Evolutionary conservation across 495 filamentous ascomycete genomes (phyloP).

Genomic region (Bathelium albidoporum): DNA sequence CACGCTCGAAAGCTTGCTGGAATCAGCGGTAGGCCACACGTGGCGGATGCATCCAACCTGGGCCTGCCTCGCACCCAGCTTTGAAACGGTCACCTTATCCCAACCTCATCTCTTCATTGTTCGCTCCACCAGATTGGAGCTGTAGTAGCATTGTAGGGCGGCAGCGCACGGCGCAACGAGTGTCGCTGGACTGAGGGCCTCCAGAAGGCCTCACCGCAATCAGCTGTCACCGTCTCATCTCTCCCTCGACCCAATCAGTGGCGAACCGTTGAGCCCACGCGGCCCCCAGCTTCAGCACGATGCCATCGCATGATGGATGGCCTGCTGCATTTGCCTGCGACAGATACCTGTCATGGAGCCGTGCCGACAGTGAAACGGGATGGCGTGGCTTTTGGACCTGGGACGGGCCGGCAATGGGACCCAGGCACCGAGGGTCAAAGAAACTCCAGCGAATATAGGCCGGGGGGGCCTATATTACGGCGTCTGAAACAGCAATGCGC

Average conservation of each 20-base stretch:
- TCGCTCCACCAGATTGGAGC: not conserved
- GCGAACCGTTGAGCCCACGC: not conserved
- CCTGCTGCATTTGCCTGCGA: constrained; percentile 1
- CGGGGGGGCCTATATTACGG: not conserved
- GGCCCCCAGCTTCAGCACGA: not conserved
- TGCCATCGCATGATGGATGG: not conserved
- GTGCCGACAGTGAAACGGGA: not conserved
- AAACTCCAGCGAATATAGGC: constrained; percentile 4
- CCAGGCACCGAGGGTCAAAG: not conserved
- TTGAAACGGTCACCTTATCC: constrained; percentile 2
- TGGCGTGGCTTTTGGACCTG: not conserved
- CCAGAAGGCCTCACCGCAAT: not conserved
- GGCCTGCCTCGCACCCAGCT: not conserved
- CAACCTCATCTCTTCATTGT: constrained; percentile 1
- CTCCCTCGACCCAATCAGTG: not conserved
- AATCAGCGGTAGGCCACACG: not conserved
- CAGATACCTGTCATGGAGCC: not conserved
- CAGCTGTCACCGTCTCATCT: not conserved
- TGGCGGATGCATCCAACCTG: not conserved
- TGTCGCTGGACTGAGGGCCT: not conserved
- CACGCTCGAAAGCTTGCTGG: not conserved
- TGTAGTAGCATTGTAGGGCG: not conserved
- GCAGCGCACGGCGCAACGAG: not conserved
- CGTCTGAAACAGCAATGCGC: constrained; percentile 3
- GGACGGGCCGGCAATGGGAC: not conserved